Base-by-base conservation (phyloP, 2,329 filamentous ascomycete genomes). In the Seiridium cupressi region DNA sequence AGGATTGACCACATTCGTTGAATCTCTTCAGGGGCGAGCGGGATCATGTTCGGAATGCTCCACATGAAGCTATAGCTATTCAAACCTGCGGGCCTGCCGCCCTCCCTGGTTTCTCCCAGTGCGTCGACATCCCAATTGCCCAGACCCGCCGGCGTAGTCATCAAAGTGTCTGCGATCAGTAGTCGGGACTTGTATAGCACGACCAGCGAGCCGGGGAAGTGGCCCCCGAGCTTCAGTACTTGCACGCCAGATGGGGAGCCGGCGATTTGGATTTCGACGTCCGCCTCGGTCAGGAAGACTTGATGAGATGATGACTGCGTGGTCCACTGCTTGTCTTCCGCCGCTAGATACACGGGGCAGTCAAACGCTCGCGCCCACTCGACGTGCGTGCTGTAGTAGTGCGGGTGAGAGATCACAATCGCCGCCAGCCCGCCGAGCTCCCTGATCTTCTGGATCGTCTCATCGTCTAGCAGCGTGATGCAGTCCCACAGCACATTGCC, bases 401-500 rank as follows among this genome's bases (percentile, higher is more conserved):
- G 92, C 57, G 92, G 92, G 74, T 96, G 90, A 9, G 84, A 88
- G 63, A 93, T 91, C 65, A 87, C 86, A 51, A 95, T 93, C 0
- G 88, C 90, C 40, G 78, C 77, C 10, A 96, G 69, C 0, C 89
- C 90, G 48, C 91, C 91, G 5, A 87, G 77, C 0, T 69, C 70
- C 5, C 82, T 79, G 66, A 94, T 85, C 59, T 73, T 71, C 1
- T 75, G 69, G 0, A 90, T 73, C 0, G 90, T 93, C 3, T 81
- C 80, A 1, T 81, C 74, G 70, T 93, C 89, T 3, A 95, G 76
- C 64, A 87, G 85, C 0, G 90, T 83, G 60, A 95, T 78, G 63
- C 89, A 87, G 73, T 95, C 92, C 91, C 91, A 96, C 1, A 95
- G 82, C 1, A 95, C 74, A 70, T 93, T 93, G 0, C 91, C 90